Conservation (phyloP, 495 filamentous ascomycete species). For the Collariella sp. region DNA sequence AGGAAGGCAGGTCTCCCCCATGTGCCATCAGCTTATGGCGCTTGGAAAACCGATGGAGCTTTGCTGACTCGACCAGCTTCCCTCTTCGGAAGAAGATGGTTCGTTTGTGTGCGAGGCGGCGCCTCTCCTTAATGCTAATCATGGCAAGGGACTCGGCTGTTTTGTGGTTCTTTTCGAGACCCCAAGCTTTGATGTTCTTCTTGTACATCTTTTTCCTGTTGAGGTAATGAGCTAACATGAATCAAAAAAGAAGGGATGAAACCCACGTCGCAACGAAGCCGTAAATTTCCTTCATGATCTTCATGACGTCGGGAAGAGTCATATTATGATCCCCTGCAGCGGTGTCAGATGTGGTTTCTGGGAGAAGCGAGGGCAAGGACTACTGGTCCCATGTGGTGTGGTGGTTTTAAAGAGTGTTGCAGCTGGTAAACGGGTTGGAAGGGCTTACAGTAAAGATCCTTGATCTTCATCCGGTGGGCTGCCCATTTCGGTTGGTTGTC, state of each 20-base stretch:
- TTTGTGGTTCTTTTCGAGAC: constrained; percentile 22
- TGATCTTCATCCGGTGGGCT: constrained; percentile 12
- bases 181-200: constrained; percentile 20
- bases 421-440: too few relatives aligned
- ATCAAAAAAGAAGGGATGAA: too few relatives aligned
- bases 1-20: neutral
- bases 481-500: constrained; percentile 12
- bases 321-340: neutral
- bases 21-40: constrained; percentile 4
- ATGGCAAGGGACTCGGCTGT: constrained; percentile 19
- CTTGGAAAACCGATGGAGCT: constrained; percentile 16
- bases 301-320: constrained; percentile 17
- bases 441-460: constrained; percentile 17
- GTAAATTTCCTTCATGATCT: constrained; percentile 14
- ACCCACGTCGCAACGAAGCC: constrained; percentile 20
- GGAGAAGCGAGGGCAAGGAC: too few relatives aligned
- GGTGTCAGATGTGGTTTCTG: too few relatives aligned
- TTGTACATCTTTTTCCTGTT: constrained; percentile 25
- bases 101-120: constrained; percentile 13
- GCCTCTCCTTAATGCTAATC: constrained; percentile 15
- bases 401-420: too few relatives aligned
- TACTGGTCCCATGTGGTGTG: too few relatives aligned
- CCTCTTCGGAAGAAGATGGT: constrained; percentile 14
- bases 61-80: constrained; percentile 2
- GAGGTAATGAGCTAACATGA: neutral